phyloP scores from a whole-genome alignment of 306 rosid genomes.

The Biancaea sappan region DNA sequence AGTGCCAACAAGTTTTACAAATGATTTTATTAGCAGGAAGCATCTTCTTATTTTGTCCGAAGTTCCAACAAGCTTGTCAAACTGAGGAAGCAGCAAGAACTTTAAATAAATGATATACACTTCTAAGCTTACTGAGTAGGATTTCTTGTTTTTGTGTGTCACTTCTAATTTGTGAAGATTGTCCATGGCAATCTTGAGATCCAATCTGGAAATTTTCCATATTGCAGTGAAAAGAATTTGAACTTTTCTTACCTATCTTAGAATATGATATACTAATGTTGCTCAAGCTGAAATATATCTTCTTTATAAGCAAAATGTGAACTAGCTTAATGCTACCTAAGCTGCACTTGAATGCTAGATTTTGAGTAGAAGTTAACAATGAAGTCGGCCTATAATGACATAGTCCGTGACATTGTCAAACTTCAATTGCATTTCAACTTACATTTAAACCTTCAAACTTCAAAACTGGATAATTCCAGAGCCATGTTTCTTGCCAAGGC shows the following conservation, averaged over 20 bases:
- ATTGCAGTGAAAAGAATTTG: too few relatives aligned
- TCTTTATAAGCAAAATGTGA: too few relatives aligned
- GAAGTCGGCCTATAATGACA: too few relatives aligned
- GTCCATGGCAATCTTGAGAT: not conserved
- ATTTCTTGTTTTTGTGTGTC: not conserved
- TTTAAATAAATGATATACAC: not conserved
- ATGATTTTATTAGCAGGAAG: conserved; percentile 18
- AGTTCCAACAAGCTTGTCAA: not conserved
- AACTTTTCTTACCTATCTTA: too few relatives aligned
- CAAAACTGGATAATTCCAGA: not conserved
- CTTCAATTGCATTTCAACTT: not conserved
- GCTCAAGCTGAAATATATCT: too few relatives aligned
- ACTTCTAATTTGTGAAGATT: not conserved
- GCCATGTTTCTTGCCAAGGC: conserved; percentile 5
- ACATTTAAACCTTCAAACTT: not conserved
- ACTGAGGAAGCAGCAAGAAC: not conserved
- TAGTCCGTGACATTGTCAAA: too few relatives aligned
- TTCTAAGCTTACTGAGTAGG: not conserved
- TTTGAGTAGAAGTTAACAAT: too few relatives aligned
- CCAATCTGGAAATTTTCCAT: not conserved
- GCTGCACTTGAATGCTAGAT: too few relatives aligned
- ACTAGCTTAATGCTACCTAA: too few relatives aligned
- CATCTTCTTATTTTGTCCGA: not conserved
- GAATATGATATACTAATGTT: too few relatives aligned
- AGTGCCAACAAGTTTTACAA: not conserved